Percentiles rank a stretch among this genome's conserved stretches.
These are phyloP conservation scores for Boletellus sp. DNA, from an alignment of 1,284 basidiomycete species.

Conservation along the genomic window DNA sequence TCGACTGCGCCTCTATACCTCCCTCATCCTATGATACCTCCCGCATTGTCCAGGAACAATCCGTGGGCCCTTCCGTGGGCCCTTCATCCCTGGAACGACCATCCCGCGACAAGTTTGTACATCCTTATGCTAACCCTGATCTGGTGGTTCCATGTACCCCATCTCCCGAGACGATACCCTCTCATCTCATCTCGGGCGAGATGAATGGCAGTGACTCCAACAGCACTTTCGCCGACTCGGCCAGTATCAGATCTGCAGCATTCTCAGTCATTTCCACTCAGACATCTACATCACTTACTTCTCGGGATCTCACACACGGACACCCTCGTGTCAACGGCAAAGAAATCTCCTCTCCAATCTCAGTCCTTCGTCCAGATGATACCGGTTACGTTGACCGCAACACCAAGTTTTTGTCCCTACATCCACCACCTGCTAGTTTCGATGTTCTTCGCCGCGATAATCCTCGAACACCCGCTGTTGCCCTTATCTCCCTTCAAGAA, in stretches of 20 bases:
- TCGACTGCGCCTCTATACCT: conserved; percentile 3
- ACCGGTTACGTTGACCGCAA: conserved; percentile 33
- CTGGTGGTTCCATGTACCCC: conserved; percentile 41
- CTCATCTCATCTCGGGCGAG: conserved; percentile 24
- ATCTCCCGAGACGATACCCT: conserved; percentile 29
- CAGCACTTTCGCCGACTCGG: conserved; percentile 54
- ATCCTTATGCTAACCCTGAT: conserved; percentile 78
- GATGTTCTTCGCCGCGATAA: conserved; percentile 48
- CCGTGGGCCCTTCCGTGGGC: conserved; percentile 16
- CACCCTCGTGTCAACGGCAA: conserved; percentile 41
- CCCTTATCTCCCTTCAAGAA: conserved; percentile 72
- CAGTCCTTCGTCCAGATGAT: conserved; percentile 32
- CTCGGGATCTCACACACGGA: conserved; percentile 33
- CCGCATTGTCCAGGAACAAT: conserved; percentile 8
- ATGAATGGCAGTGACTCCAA: conserved; percentile 48
- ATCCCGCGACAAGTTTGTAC: conserved; percentile 34
- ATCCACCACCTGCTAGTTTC: conserved; percentile 29
- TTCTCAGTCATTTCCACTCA: conserved; percentile 43
- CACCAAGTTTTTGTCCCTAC: conserved; percentile 30
- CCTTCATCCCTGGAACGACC: conserved; percentile 31
- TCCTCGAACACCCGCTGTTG: conserved; percentile 48
- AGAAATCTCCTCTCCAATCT: conserved; percentile 52
- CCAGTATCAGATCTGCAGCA: conserved; percentile 38
- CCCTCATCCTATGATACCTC: conserved; percentile 15
- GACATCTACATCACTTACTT: conserved; percentile 44